phyloP scores from a whole-genome alignment of 1,284 basidiomycete species.

The Pyrrhoderma lamaoense region DNA sequence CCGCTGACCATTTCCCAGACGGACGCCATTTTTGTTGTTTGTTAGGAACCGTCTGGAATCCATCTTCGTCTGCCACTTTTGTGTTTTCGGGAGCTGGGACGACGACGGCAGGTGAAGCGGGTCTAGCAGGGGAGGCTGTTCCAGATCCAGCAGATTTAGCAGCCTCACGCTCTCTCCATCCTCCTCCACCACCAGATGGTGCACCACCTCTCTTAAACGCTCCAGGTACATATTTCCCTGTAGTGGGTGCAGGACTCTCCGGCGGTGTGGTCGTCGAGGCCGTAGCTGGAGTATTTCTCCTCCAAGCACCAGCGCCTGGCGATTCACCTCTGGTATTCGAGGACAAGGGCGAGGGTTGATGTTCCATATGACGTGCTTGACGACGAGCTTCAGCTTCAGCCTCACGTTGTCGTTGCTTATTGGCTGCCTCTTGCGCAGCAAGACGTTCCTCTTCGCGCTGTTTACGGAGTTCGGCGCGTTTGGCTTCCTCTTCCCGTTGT shows the following conservation, averaged over 20 bases:
- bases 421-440: conserved; percentile 49
- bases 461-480: conserved; percentile 43
- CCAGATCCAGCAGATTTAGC: conserved; percentile 21
- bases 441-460: conserved; percentile 63
- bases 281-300: conserved; percentile 29
- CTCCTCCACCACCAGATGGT: conserved; percentile 13
- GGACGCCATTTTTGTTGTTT: conserved; percentile 32
- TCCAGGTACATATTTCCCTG: conserved; percentile 41
- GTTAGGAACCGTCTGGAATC: conserved; percentile 56
- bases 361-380: conserved; percentile 25
- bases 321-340: conserved; percentile 12
- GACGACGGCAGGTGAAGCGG: conserved; percentile 16
- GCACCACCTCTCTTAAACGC: conserved; percentile 26
- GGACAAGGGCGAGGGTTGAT: conserved; percentile 20
- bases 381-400: conserved; percentile 67
- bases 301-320: conserved; percentile 31
- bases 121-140: conserved; percentile 28
- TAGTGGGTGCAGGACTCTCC: conserved; percentile 30
- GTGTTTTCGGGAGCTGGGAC: background rate
- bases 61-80: conserved; percentile 49
- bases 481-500: conserved; percentile 58
- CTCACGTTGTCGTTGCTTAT: conserved; percentile 64
- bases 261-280: conserved; percentile 30
- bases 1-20: no score
- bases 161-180: conserved; percentile 18